Base-by-base conservation (phyloP, 2,329 filamentous ascomycete species). In the Colletotrichum noveboracense region DNA sequence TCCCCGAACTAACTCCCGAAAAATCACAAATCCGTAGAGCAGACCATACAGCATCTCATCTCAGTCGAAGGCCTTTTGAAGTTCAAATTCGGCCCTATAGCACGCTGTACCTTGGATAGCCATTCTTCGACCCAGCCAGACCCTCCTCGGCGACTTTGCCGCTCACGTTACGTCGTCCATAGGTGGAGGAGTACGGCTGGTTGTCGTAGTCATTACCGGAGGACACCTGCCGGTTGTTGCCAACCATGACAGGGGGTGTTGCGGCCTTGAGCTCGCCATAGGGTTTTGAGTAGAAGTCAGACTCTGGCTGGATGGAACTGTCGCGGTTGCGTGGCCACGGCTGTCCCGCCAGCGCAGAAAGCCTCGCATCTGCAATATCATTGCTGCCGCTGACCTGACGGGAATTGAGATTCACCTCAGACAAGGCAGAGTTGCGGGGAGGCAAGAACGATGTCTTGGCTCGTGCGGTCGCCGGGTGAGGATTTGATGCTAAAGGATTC, bases 101-200 rank as follows among this genome's bases (percentile, higher is more conserved):
- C n/a, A 72, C 71, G 34, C 78, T 77, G 64, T 78, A 81, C 64
- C 78, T 78, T n/a, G 77, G 78, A 56, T 76, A 79, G 5, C 58
- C 55, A 7, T 24, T 62, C n/a, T 70, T 71, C 60, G 82, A 80
- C 34, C 84, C 86, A 4, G 84, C 91, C 62, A 89, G 85, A 3
- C 94, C 94, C 81, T 96, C 94, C 82, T 96, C 94, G 0, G 89
- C 93, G 71, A 92, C 84, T 86, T 94, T 95, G 2, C 94, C 94
- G 81, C 93, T 95, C 4, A 95, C 93, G 76, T 93, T 92, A 61
- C 93, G 86, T 62, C 89, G 86, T 21, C 84, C 85, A 68, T 86
- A 86, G 2, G 80, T 80, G 30, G 79, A 76, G 12, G 84, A 80
- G 38, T 81, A 75, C 75, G 77, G 78, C 34, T 81, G 80, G 18